Evolutionary conservation across 805 yeast genomes (phyloP).

Genomic region (Metschnikowia henanensis): DNA sequence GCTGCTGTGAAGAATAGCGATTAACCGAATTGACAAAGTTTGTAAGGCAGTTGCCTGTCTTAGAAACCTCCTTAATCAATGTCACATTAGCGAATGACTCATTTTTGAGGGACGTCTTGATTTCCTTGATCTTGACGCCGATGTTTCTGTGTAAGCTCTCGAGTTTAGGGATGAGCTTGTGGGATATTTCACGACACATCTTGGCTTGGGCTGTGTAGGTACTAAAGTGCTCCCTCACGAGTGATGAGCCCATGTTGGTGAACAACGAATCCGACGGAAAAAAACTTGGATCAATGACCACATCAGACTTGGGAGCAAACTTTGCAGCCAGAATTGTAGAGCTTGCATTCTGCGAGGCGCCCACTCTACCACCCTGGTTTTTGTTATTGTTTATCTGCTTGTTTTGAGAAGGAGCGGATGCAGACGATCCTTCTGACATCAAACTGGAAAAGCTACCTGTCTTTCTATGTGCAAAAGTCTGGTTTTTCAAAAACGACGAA

Average conservation of each 20-base stretch:
- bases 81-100: conserved; percentile 41
- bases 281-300: conserved; percentile 22
- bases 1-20: conserved; percentile 34
- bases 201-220: conserved; percentile 27
- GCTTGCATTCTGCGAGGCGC: conserved; percentile 2
- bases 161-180: conserved; percentile 37
- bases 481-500: conserved; percentile 24
- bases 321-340: conserved; percentile 16
- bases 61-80: conserved; percentile 45
- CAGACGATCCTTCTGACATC: conserved; percentile 9
- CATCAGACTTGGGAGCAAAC: conserved; percentile 20
- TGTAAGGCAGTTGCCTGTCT: conserved; percentile 55
- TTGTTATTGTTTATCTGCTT: conserved; percentile 2
- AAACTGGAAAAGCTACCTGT: conserved; percentile 15
- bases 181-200: conserved; percentile 31
- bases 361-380: background rate
- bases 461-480: conserved; percentile 21
- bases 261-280: conserved; percentile 28
- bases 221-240: conserved; percentile 36
- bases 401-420: background rate
- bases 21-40: conserved; percentile 34
- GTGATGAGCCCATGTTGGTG: conserved; percentile 30
- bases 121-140: conserved; percentile 40
- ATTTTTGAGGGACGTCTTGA: conserved; percentile 38
- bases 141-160: conserved; percentile 37